Conservation (phyloP, 2,329 filamentous ascomycete genomes). For the Botrytis medusae region DNA sequence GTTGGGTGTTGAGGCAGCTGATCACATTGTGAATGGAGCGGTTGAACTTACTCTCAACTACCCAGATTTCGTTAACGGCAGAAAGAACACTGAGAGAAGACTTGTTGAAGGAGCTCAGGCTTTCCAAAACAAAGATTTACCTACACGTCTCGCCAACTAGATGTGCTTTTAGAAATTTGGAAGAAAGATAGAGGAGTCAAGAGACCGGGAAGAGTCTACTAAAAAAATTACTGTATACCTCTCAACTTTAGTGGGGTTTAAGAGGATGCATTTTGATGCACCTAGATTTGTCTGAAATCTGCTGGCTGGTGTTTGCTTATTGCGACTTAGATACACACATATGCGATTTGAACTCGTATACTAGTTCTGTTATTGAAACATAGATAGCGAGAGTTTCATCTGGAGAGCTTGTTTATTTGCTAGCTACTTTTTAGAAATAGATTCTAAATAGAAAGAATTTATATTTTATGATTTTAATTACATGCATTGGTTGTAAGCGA, state of each 20-base stretch:
- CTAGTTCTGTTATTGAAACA: slow-evolving; percentile 2
- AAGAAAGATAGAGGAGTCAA: slow-evolving; percentile 1
- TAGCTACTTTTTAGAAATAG: slow-evolving; percentile 9
- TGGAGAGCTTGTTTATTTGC: slow-evolving; percentile 12
- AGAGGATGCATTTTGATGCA: slow-evolving; percentile 1
- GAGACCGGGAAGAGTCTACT: neutral
- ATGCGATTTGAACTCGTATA: slow-evolving; percentile 9
- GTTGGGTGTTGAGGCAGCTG: slow-evolving; percentile 73
- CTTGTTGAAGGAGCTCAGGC: slow-evolving; percentile 41
- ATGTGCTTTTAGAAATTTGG: neutral
- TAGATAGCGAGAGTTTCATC: slow-evolving; percentile 22
- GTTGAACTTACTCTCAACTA: slow-evolving; percentile 77
- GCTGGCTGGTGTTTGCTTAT: slow-evolving; percentile 9
- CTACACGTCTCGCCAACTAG: slow-evolving; percentile 24
- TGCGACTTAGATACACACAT: slow-evolving; percentile 22
- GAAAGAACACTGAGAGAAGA: slow-evolving; percentile 43
- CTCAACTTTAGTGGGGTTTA: neutral
- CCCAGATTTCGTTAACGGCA: slow-evolving; percentile 70
- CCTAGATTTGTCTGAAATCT: slow-evolving; percentile 13
- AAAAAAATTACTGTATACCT: neutral
- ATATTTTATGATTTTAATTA: neutral
- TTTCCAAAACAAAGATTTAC: slow-evolving; percentile 36
- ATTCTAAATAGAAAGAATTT: slow-evolving; percentile 1
- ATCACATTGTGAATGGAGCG: slow-evolving; percentile 70
- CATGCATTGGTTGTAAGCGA: neutral